These are phyloP conservation scores for Microcyclospora pomicola DNA, from an alignment of 2,329 filamentous ascomycete species.

Conservation along the genomic window DNA sequence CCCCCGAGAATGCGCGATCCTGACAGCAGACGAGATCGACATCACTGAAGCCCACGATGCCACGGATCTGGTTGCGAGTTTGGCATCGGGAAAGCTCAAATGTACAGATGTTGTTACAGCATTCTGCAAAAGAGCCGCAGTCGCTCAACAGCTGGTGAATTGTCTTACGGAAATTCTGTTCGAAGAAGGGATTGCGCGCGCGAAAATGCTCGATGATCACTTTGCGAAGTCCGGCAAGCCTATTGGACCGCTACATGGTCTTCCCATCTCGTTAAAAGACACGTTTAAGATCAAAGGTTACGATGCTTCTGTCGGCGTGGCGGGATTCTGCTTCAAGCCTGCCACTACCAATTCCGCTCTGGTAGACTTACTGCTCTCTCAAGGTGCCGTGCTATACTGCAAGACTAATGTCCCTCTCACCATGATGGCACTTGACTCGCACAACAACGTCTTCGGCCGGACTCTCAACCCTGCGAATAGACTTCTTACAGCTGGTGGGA, in stretches of 20 bases:
- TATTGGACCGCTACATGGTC: slow-evolving; percentile 32
- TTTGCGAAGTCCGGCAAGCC: slow-evolving; percentile 22
- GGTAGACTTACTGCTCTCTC: slow-evolving; percentile 29
- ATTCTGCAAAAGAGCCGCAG: slow-evolving; percentile 35
- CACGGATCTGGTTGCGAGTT: slow-evolving; percentile 23
- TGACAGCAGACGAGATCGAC: slow-evolving; percentile 36
- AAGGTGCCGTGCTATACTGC: slow-evolving; percentile 37
- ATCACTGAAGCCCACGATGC: slow-evolving; percentile 44
- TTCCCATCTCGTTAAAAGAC: slow-evolving; percentile 25
- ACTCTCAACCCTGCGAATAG: slow-evolving; percentile 37
- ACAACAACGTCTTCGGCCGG: slow-evolving; percentile 38
- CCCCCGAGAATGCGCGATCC: slow-evolving; percentile 39
- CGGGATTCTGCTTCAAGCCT: slow-evolving; percentile 30
- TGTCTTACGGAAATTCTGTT: slow-evolving; percentile 32
- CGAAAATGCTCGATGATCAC: slow-evolving; percentile 28
- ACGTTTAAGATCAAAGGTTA: slow-evolving; percentile 23
- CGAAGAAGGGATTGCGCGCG: slow-evolving; percentile 24
- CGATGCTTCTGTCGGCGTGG: slow-evolving; percentile 29
- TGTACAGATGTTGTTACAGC: slow-evolving; percentile 26
- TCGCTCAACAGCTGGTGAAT: slow-evolving; percentile 32
- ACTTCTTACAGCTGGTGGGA: slow-evolving; percentile 37
- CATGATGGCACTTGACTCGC: slow-evolving; percentile 38
- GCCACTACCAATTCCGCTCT: slow-evolving; percentile 26
- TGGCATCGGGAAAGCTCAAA: slow-evolving; percentile 22
- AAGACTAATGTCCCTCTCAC: slow-evolving; percentile 45